Evolutionary conservation across 495 filamentous ascomycete genomes (phyloP), one percentile per base, ranked within the genome.

Genomic region (Podospora australis): DNA sequence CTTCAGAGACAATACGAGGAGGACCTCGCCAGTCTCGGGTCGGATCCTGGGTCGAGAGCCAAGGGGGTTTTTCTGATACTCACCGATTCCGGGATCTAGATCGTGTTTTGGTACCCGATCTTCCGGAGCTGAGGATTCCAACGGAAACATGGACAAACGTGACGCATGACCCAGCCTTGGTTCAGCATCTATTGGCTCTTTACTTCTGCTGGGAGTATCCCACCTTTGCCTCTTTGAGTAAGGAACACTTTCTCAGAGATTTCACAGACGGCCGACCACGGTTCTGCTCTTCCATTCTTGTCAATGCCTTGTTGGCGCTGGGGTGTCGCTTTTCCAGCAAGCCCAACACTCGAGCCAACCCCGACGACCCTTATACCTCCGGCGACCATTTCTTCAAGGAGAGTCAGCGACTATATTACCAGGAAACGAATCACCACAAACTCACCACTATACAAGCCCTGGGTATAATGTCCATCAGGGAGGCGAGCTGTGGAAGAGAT

Each of bases 201-300:
- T 91, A 87, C 64, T 91, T 94, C 49, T 79, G 77, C 57, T 92
- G 87, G 87, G 81, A 86, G 55, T 86, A 90, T 53, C 84, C 86
- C 2, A 84, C 80, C 45, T 82, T 85, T 56, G 78, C 81, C 6
- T 73, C 86, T 3, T 74, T 94, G 30, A 81, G 80, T 47, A 82
- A 88, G 43, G 78, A 82, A 39, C 75, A 85, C 44, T 91, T 94
- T 56, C 63, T 85, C 46, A 66, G 74, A 21, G 86, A 89, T 57
- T 81, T 86, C 54, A 53, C 57, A 6, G 62, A 57, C 13, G 75
- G 79, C 11, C 59, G 75, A 39, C 53, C 69, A 39, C 73, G 80
- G 32, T 86, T 84, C 58, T 90, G 80, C 63, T 89, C 82, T 5
- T 65, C 84, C 4, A 73, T 91, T 6, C 67, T 94, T 2, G 80